Percentiles rank a stretch among this genome's conserved stretches.
These are phyloP conservation scores for Penicillium cinerascens DNA, from an alignment of 495 filamentous ascomycete species.

Conservation along the genomic window DNA sequence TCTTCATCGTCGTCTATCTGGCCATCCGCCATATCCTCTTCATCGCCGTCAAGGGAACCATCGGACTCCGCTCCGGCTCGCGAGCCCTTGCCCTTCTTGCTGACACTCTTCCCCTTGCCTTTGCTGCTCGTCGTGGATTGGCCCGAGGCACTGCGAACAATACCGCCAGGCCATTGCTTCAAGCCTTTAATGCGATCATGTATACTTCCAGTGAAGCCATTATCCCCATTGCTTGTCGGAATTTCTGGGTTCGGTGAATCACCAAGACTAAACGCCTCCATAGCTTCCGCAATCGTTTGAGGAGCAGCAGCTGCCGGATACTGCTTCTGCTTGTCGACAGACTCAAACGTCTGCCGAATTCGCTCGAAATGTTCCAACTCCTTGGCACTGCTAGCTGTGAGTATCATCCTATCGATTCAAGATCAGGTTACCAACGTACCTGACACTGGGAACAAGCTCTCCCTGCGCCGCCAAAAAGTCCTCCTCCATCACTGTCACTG, in stretches of 20 bases:
- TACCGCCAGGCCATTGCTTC: constrained; percentile 27
- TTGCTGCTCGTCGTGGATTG: constrained; percentile 30
- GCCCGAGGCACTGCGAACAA: constrained; percentile 28
- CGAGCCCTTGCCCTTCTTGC: constrained; percentile 42
- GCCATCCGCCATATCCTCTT: constrained; percentile 38
- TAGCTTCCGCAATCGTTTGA: constrained; percentile 37
- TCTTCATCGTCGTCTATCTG: constrained; percentile 46
- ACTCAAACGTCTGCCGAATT: constrained; percentile 79
- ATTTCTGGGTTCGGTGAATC: constrained; percentile 15
- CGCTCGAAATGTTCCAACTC: constrained; percentile 89
- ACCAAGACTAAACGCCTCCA: constrained; percentile 35
- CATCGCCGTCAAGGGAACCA: constrained; percentile 35
- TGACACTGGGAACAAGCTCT: constrained; percentile 89
- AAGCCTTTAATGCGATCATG: constrained; percentile 30
- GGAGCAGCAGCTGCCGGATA: constrained; percentile 26
- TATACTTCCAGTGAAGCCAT: constrained; percentile 15
- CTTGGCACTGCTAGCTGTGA: constrained; percentile 60
- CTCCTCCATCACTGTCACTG: constrained; percentile 79
- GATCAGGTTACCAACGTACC: constrained; percentile 39
- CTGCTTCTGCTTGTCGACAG: constrained; percentile 40
- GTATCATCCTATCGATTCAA: constrained; percentile 1
- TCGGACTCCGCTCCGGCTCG: constrained; percentile 31
- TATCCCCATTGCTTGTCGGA: constrained; percentile 33
- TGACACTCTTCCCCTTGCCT: constrained; percentile 36
- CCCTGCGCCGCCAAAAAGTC: constrained; percentile 78